A percentile compares a stretch with the other conserved stretches of the same genome.
phyloP scores from a whole-genome alignment of 305 asterid species.

The Rubia peregrina region DNA sequence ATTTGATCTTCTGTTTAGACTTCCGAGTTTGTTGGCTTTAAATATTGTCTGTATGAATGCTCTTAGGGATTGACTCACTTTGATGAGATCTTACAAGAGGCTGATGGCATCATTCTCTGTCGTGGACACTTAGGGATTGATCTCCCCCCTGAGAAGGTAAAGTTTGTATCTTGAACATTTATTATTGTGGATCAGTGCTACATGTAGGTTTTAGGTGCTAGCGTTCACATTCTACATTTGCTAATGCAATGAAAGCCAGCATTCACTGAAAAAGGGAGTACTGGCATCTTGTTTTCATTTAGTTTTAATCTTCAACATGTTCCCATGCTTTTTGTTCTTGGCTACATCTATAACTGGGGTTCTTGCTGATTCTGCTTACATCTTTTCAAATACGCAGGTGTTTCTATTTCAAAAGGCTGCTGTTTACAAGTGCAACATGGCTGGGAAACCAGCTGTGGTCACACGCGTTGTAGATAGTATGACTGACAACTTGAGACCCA shows the following conservation, averaged over 20 bases:
- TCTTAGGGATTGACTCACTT: conserved; percentile 65
- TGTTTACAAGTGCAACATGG: conserved; percentile 76
- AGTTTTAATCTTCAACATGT: background rate
- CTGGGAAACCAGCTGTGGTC: conserved; percentile 89
- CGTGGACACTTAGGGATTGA: conserved; percentile 92
- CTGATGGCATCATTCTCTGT: conserved; percentile 80
- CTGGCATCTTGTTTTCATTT: too few relatives aligned
- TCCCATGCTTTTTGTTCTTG: background rate
- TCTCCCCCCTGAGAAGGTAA: conserved; percentile 91
- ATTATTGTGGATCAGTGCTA: background rate
- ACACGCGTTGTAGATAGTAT: conserved; percentile 94
- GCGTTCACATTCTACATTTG: background rate
- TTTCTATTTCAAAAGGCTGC: conserved; percentile 85
- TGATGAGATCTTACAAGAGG: conserved; percentile 78
- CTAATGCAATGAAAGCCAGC: background rate
- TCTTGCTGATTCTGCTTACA: background rate
- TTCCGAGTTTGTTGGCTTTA: conserved; percentile 10
- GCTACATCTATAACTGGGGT: background rate
- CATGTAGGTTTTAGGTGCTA: background rate
- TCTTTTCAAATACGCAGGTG: conserved; percentile 40
- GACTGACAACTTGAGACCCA: conserved; percentile 91
- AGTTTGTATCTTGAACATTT: conserved; percentile 5
- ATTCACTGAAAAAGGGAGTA: background rate
- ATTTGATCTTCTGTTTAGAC: conserved; percentile 1
- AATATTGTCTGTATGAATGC: conserved; percentile 9